A percentile compares a stretch with the other conserved stretches of the same genome.
Evolutionary conservation across 2,329 filamentous ascomycete species (phyloP).

Genomic region (Claviceps lovelessii): DNA sequence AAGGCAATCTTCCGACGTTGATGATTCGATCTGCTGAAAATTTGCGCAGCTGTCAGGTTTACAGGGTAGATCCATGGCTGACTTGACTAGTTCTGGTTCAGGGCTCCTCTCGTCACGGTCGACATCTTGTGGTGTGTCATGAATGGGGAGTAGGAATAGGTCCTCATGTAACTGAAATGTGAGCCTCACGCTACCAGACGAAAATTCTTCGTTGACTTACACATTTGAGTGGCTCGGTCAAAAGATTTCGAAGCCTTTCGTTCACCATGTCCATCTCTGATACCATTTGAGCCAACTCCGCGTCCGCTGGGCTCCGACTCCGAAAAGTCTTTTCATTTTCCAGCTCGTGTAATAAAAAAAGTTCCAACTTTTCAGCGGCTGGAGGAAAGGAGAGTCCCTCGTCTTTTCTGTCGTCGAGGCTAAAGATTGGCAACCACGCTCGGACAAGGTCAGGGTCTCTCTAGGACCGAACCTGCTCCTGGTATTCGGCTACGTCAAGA

Average conservation of each 20-base stretch:
- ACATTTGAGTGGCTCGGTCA: background rate
- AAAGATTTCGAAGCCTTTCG: background rate
- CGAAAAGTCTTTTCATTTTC: background rate
- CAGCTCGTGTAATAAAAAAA: slow-evolving; percentile 3
- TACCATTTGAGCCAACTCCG: slow-evolving; percentile 1
- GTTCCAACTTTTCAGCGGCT: background rate
- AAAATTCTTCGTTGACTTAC: background rate
- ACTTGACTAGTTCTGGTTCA: background rate
- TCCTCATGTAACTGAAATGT: slow-evolving; percentile 2
- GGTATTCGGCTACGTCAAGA: slow-evolving; percentile 1
- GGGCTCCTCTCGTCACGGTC: background rate
- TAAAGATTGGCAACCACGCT: slow-evolving; percentile 4
- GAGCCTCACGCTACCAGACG: background rate
- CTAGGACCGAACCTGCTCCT: slow-evolving; percentile 1
- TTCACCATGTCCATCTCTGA: background rate
- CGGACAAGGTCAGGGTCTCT: slow-evolving; percentile 4
- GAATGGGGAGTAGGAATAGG: background rate
- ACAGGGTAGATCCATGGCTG: background rate
- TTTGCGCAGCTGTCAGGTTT: background rate
- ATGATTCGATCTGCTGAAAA: background rate
- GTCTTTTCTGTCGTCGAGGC: slow-evolving; percentile 3
- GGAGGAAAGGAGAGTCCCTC: slow-evolving; percentile 4
- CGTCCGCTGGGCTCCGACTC: background rate
- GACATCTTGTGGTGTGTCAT: background rate
- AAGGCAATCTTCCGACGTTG: background rate